Conservation (phyloP, 1,284 basidiomycete genomes). For the Puccinia horiana region DNA sequence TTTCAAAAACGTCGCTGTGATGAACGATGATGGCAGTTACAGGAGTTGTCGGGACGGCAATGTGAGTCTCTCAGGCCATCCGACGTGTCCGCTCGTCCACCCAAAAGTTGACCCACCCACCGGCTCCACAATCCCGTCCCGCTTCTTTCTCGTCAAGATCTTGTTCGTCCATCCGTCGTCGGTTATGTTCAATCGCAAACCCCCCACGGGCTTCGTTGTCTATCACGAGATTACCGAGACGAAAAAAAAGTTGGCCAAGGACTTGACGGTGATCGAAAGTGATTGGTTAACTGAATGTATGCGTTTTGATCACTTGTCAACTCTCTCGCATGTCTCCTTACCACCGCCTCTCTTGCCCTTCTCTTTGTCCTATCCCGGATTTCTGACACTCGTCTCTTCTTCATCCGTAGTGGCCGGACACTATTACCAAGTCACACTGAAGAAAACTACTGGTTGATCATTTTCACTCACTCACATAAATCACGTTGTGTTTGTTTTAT, state of each 20-base stretch:
- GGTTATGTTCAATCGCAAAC: constrained; percentile 87
- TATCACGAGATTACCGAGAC: constrained; percentile 96
- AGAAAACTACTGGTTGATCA: neutral
- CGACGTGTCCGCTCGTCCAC: neutral
- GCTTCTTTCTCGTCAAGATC: constrained; percentile 63
- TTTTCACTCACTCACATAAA: neutral
- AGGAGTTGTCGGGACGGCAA: constrained; percentile 76
- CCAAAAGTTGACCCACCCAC: too few relatives aligned
- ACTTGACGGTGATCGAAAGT: constrained; percentile 63
- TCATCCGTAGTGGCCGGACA: constrained; percentile 16
- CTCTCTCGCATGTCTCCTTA: too few relatives aligned
- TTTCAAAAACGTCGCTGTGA: constrained; percentile 87
- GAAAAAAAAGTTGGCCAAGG: constrained; percentile 72
- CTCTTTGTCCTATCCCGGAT: neutral
- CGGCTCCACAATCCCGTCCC: too few relatives aligned
- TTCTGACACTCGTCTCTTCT: too few relatives aligned
- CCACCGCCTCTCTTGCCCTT: neutral
- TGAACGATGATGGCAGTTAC: constrained; percentile 86
- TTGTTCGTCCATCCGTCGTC: constrained; percentile 90
- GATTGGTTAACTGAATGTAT: constrained; percentile 62
- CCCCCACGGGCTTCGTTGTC: constrained; percentile 85
- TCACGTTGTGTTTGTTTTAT: too few relatives aligned
- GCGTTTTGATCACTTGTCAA: too few relatives aligned
- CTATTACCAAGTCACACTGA: constrained; percentile 11
- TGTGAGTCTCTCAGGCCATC: constrained; percentile 62